These are phyloP conservation scores for Clarkia xantiana DNA, from an alignment of 345 rosid species.

Conservation along the genomic window DNA sequence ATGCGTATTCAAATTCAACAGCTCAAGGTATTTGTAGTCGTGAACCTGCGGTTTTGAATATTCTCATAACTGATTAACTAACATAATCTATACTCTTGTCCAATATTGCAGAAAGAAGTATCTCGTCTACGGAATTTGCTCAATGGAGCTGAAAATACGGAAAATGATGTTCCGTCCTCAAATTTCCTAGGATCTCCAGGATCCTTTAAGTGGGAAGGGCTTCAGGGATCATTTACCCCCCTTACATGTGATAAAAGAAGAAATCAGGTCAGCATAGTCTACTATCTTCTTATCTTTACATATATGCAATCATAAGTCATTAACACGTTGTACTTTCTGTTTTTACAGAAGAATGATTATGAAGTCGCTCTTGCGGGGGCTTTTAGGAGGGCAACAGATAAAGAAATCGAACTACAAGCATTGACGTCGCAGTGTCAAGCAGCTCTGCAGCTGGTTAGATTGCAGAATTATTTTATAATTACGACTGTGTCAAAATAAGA, in stretches of 20 bases:
- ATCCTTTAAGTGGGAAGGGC: conserved; percentile 56
- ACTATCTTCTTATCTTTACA: not conserved
- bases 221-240: conserved; percentile 66
- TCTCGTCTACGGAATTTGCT: conserved; percentile 38
- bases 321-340: conserved; percentile 1
- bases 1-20: conserved; percentile 94
- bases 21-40: conserved; percentile 44
- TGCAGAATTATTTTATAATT: not conserved
- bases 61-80: not conserved
- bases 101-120: conserved; percentile 60
- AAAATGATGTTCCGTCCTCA: conserved; percentile 26
- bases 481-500: too few relatives aligned
- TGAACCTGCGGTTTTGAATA: not conserved
- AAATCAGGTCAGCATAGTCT: conserved; percentile 31
- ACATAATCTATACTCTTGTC: conserved; percentile 2
- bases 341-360: conserved; percentile 54
- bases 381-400: conserved; percentile 70
- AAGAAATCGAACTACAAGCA: conserved; percentile 54
- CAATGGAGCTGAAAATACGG: conserved; percentile 42
- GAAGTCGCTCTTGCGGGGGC: conserved; percentile 90
- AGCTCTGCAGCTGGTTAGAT: conserved; percentile 63
- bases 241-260: conserved; percentile 41
- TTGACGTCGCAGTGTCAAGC: conserved; percentile 70
- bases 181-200: conserved; percentile 62
- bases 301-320: not conserved